These are phyloP conservation scores for Cucumis hystrix DNA, from an alignment of 306 rosid genomes.

Conservation along the genomic window DNA sequence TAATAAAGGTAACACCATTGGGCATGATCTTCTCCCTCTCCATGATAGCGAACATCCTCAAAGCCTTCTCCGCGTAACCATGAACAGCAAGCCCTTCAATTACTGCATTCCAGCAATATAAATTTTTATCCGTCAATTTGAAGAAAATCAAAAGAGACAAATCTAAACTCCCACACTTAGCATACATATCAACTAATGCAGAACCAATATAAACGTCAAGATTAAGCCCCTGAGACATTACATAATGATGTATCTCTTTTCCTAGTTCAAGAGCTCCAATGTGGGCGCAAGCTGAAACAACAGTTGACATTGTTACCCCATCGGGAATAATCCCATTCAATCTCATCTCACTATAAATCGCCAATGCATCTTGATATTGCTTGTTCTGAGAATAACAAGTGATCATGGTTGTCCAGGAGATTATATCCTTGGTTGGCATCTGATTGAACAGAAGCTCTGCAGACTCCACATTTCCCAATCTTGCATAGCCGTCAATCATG, in stretches of 20 bases:
- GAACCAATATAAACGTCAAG: slow-evolving; percentile 70
- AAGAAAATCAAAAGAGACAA: slow-evolving; percentile 57
- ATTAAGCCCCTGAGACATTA: slow-evolving; percentile 39
- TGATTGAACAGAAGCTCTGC: slow-evolving; percentile 35
- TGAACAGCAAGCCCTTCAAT: slow-evolving; percentile 70
- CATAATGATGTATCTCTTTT: slow-evolving; percentile 45
- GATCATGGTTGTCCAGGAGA: slow-evolving; percentile 73
- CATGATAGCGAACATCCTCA: slow-evolving; percentile 50
- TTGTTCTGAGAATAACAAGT: slow-evolving; percentile 41
- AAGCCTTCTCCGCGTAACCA: slow-evolving; percentile 39
- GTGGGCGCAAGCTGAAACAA: slow-evolving; percentile 72
- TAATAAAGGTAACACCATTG: slow-evolving; percentile 52
- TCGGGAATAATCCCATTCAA: slow-evolving; percentile 42
- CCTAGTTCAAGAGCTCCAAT: slow-evolving; percentile 69
- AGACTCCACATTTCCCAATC: slow-evolving; percentile 31
- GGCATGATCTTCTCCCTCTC: slow-evolving; percentile 42
- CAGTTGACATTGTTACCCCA: slow-evolving; percentile 47
- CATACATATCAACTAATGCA: slow-evolving; percentile 71
- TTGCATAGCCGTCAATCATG: slow-evolving; percentile 62
- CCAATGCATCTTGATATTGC: slow-evolving; percentile 34
- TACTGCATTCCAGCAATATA: slow-evolving; percentile 74
- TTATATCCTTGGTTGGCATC: slow-evolving; percentile 49
- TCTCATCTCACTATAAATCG: slow-evolving; percentile 37
- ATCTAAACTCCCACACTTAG: slow-evolving; percentile 68
- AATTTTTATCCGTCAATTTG: slow-evolving; percentile 43